Evolutionary conservation across 495 filamentous ascomycete genomes (phyloP), one percentile per base, ranked within the genome.

Genomic region (Aspergillus baeticus): DNA sequence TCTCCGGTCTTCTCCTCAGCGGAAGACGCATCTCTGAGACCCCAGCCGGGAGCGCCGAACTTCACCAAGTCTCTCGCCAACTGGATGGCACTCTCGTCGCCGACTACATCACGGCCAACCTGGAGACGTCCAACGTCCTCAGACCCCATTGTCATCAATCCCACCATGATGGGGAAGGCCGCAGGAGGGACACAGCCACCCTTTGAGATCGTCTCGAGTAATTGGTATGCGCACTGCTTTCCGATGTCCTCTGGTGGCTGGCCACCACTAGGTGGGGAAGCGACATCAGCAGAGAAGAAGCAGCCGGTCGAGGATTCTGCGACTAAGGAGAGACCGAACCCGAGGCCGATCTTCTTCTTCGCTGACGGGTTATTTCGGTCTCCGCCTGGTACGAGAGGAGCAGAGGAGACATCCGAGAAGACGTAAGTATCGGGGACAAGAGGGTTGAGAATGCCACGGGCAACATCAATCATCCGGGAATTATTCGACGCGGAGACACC

Each of bases 141-240:
- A 0, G 81, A 81, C 2, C 95, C 93, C 94, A 99, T 97, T 26
- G 91, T 91, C 95, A 99, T 99, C 36, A 98, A 77, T 22, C 83
- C 90, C 20, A 98, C 66, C 70, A 95, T 80, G 0, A 85, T 90
- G 5, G 81, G 71, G 5, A 83, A 83, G 2, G 89, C 88, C 1
- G 84, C 81, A 22, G 76, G 78, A 20, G 84, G 85, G 13, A 92
- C 86, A 72, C 88, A 93, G 6, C 95, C 95, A 6, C 93, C 92
- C 65, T 88, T 81, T 38, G 79, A 82, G 35, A 98, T 84, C 7
- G 83, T 77, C 67, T 98, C 92, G 10, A 99, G 75, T 52, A 99
- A 74, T 71, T 96, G 93, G 68, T 87, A 89, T 11, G 95, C 95
- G 64, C 89, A 94, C 59, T 86, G 80, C 70, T 83, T 86, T 18